These are phyloP conservation scores for Cyclotella choctawhatcheeana DNA, from an alignment of 108 stramenopile species.

Conservation along the genomic window DNA sequence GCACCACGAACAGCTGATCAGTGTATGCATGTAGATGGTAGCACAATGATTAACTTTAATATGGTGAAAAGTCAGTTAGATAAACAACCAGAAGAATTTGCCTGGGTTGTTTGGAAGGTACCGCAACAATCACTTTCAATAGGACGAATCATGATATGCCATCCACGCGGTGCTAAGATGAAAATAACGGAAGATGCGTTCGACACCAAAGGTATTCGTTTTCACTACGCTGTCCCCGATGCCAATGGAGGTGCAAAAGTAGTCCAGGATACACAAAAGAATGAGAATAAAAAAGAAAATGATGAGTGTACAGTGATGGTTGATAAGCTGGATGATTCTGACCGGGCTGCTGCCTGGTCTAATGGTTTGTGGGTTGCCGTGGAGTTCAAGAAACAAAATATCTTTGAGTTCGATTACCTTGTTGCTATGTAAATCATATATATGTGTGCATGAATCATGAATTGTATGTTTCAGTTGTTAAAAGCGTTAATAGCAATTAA, in stretches of 20 bases:
- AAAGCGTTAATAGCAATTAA: too few species aligned
- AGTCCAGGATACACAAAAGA: constrained; percentile 18
- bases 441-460: too few species aligned
- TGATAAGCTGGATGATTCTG: constrained; percentile 2
- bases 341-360: neutral
- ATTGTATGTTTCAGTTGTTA: too few species aligned
- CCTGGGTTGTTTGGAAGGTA: constrained; percentile 17
- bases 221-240: constrained; percentile 18
- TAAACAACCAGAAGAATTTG: neutral
- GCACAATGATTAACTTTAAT: constrained; percentile 12
- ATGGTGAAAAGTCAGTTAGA: neutral
- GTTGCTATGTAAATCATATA: constrained; percentile 21
- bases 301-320: constrained; percentile 12
- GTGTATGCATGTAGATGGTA: constrained; percentile 19
- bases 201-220: constrained; percentile 9
- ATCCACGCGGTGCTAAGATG: neutral
- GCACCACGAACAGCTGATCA: constrained; percentile 19
- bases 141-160: constrained; percentile 22
- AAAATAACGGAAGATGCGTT: constrained; percentile 9
- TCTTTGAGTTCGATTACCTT: constrained; percentile 24
- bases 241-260: constrained; percentile 2
- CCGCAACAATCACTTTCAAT: constrained; percentile 5
- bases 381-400: constrained; percentile 7
- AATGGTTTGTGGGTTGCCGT: constrained; percentile 20
- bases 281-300: neutral